Conservation (phyloP, 345 rosid species). For the Populus davidiana region DNA sequence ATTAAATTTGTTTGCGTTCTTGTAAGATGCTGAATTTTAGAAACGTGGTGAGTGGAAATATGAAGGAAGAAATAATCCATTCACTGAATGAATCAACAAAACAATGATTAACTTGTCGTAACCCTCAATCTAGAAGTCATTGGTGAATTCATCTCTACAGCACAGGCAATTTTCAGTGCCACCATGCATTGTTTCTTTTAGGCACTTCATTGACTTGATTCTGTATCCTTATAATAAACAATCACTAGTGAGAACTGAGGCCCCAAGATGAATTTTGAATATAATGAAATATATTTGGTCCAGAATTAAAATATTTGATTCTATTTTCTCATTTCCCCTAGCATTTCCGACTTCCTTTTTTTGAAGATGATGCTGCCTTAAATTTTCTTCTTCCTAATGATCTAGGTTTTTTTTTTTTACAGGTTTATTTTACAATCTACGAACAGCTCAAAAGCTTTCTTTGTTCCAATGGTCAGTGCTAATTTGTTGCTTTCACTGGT, state of each 20-base stretch:
- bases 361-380: neutral
- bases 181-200: neutral
- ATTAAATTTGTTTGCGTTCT: neutral
- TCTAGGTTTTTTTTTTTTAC: conserved; percentile 17
- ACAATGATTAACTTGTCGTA: neutral
- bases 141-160: neutral
- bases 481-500: neutral
- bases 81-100: neutral
- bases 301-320: neutral
- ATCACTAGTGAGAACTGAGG: neutral
- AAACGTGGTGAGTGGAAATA: neutral
- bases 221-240: neutral
- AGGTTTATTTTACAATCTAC: conserved; percentile 82
- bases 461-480: conserved; percentile 50
- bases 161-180: neutral
- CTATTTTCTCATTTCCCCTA: neutral
- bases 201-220: neutral
- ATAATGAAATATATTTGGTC: neutral
- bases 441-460: conserved; percentile 74
- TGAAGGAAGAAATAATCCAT: neutral
- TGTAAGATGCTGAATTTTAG: neutral
- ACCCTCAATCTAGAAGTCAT: neutral
- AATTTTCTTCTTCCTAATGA: conserved; percentile 4
- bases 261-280: neutral
- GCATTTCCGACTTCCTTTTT: neutral